Base-by-base conservation (phyloP, 306 rosid genomes). In the Ormosia semicastrata region DNA sequence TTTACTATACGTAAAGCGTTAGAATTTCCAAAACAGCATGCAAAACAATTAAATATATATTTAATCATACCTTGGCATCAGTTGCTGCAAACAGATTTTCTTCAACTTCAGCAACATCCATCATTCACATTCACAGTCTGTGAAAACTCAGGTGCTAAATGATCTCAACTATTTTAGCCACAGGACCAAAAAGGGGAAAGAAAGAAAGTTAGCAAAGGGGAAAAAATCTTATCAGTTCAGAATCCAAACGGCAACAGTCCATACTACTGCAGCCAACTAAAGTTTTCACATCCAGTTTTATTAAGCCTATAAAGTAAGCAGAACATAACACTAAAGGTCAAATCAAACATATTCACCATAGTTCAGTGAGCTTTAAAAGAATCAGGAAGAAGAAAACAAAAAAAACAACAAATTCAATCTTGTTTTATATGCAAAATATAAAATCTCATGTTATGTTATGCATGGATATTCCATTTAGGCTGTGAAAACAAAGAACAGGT, bases 71-170 rank as follows among this genome's bases (percentile, higher is more conserved):
- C 98, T 95, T 96, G 71, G 98, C 98, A 80, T 93, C 99, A 78
- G 91, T 87, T 65, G 90, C 86, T 7, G 94, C 90, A 76, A 93
- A 89, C 60, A 91, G 75, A 86, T 83, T 93, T 82, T 93, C 99
- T 83, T 96, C 97, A 57, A 91, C 91, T 86, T 91, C 98, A 0
- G 69, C 36, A 75, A 85, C 73, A 83, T 96, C 97, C 99, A 96
- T 96, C 56, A 67, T 87, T 85, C 76, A 46, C 81, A 83, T 73
- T 66, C 81, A 50, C 71, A 24, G 58, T 47, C 32, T 36, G 78
- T 59, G 59, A 11, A 47, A 66, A 66, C 74, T 66, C 66, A 18
- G 34, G 70, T 33, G 70, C 78, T 64, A 86, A 77, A 66, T 57
- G 73, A 81, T 71, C 85, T 87, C 86, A 76, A 85, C 88, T 87